A percentile compares a stretch with the other conserved stretches of the same genome.
Conservation (phyloP, 768 basidiomycete genomes). For the Udeniomyces megalosporus region DNA sequence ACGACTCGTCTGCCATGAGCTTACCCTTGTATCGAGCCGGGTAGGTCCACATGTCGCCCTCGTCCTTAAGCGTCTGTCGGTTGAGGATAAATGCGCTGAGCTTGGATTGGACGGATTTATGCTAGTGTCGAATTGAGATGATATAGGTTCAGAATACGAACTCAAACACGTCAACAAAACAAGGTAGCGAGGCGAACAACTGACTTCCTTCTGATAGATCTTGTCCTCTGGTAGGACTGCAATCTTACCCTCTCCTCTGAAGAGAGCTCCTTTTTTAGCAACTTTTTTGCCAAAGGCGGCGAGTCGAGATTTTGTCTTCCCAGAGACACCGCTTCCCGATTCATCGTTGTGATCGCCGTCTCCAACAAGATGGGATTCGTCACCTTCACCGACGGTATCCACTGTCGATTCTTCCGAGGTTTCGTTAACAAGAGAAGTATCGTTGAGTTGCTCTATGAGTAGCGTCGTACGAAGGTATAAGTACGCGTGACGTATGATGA, state of each 20-base stretch:
- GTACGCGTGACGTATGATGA: too few relatives aligned
- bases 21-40: conserved; percentile 28
- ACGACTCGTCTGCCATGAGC: too few relatives aligned
- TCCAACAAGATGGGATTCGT: conserved; percentile 27
- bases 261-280: conserved; percentile 30
- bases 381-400: conserved; percentile 21
- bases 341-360: conserved; percentile 25
- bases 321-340: background rate
- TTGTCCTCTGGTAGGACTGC: conserved; percentile 22
- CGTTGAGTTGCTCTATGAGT: conserved; percentile 29
- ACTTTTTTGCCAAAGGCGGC: conserved; percentile 25
- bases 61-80: conserved; percentile 27
- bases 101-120: background rate
- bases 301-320: conserved; percentile 24
- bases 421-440: conserved; percentile 21
- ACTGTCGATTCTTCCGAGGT: conserved; percentile 24
- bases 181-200: too few relatives aligned
- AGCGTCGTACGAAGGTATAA: too few relatives aligned
- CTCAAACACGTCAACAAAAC: too few relatives aligned
- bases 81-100: conserved; percentile 20
- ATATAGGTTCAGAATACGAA: too few relatives aligned
- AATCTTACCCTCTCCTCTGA: conserved; percentile 31
- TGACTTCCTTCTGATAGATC: conserved; percentile 23
- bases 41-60: conserved; percentile 25
- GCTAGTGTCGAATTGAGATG: background rate